phyloP scores from a whole-genome alignment of 768 basidiomycete species.

The Pholiota conissans region DNA sequence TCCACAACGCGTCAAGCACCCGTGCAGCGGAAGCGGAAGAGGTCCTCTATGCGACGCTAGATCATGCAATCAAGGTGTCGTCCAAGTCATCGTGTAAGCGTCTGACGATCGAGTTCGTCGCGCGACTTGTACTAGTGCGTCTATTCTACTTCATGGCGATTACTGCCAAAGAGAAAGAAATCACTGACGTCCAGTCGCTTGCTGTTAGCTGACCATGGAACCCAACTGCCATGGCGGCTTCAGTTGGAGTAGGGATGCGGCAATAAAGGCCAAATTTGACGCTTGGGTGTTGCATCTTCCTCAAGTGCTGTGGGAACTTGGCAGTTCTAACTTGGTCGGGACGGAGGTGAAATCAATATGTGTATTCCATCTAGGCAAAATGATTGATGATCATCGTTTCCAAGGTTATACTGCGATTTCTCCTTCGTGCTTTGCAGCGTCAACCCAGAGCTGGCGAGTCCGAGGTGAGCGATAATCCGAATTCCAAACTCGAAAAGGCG shows the following conservation, averaged over 20 bases:
- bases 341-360: constrained; percentile 54
- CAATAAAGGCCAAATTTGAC: constrained; percentile 36
- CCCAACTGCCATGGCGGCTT: constrained; percentile 8
- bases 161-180: not conserved
- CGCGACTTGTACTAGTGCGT: constrained; percentile 67
- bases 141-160: not conserved
- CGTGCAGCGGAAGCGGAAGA: constrained; percentile 20
- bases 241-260: constrained; percentile 12
- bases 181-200: not conserved
- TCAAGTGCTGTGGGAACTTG: constrained; percentile 83
- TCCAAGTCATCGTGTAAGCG: constrained; percentile 67
- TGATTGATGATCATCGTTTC: not conserved
- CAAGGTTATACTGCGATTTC: constrained; percentile 57
- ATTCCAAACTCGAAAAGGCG: not conserved
- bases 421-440: constrained; percentile 64
- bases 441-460: constrained; percentile 40
- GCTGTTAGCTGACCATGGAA: constrained; percentile 10
- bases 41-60: constrained; percentile 57
- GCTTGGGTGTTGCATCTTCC: constrained; percentile 81
- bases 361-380: not conserved
- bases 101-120: constrained; percentile 74
- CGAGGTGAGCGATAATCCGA: constrained; percentile 37
- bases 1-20: constrained; percentile 42
- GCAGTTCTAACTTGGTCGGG: constrained; percentile 48
- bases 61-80: constrained; percentile 61